Percentiles rank a stretch among this genome's conserved stretches.
These are phyloP conservation scores for Scalesia atractyloides DNA, from an alignment of 129 eudicot species.

Conservation along the genomic window DNA sequence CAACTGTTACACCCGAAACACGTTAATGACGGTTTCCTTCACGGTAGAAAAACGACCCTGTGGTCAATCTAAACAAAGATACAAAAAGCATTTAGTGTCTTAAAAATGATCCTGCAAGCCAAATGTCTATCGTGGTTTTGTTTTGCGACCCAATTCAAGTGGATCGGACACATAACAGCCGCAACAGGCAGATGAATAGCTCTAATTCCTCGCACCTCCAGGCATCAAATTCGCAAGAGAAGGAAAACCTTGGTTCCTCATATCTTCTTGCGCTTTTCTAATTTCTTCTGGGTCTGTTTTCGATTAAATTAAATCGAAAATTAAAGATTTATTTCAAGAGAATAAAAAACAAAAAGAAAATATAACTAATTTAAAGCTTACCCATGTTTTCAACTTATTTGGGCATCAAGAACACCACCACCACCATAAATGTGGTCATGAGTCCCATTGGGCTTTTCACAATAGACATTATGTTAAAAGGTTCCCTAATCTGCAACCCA, in stretches of 20 bases:
- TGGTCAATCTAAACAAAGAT: slow-evolving; percentile 5
- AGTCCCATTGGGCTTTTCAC: slow-evolving; percentile 99
- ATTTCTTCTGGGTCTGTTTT: slow-evolving; percentile 87
- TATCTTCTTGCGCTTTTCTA: slow-evolving; percentile 90
- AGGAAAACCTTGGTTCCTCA: slow-evolving; percentile 96
- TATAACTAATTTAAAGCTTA: slow-evolving; percentile 27
- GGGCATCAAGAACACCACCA: slow-evolving; percentile 96
- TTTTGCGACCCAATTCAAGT: slow-evolving; percentile 9
- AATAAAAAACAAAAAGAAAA: not conserved
- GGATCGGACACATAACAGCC: not conserved
- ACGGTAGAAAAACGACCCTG: not conserved
- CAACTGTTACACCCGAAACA: not conserved
- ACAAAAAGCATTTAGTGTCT: not conserved
- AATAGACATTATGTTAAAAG: slow-evolving; percentile 73
- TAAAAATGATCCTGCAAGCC: not conserved
- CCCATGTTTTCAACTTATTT: slow-evolving; percentile 87
- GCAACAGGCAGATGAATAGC: not conserved
- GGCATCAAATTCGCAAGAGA: slow-evolving; percentile 78
- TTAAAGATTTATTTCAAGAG: not conserved
- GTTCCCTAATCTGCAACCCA: slow-evolving; percentile 79
- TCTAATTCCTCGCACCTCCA: slow-evolving; percentile 63
- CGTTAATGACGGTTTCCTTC: not conserved
- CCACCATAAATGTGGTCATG: slow-evolving; percentile 91
- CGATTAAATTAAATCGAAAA: not conserved
- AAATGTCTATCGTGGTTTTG: not conserved